Evolutionary conservation across 1,139 yeast species (phyloP).

Genomic region (Blastobotrys niveus): DNA sequence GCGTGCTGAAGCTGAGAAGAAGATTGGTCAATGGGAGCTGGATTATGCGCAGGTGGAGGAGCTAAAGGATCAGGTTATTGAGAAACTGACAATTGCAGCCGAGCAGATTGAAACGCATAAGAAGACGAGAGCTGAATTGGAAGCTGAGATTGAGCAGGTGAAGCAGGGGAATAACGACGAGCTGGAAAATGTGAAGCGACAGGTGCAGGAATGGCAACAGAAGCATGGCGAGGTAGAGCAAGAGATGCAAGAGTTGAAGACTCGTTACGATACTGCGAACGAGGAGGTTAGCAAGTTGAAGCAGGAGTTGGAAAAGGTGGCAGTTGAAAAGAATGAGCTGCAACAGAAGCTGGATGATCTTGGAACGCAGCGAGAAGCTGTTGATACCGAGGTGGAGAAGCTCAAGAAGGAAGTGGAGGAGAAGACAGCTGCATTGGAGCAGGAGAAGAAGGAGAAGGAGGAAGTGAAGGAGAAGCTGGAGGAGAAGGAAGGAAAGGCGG

Average conservation of each 20-base stretch:
- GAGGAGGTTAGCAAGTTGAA: not conserved
- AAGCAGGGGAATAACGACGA: too few relatives aligned
- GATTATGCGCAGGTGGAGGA: slow-evolving; percentile 22
- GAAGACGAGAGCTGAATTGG: not conserved
- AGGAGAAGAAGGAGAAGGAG: not conserved
- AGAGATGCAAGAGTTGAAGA: not conserved
- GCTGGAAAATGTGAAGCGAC: not conserved
- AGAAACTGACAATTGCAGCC: slow-evolving; percentile 31
- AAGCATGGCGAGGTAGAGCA: not conserved
- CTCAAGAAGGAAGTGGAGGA: slow-evolving; percentile 7
- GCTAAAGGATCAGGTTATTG: slow-evolving; percentile 29
- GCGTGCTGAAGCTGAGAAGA: slow-evolving; percentile 16
- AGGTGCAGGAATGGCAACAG: not conserved
- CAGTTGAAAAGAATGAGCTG: slow-evolving; percentile 1
- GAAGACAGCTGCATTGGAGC: slow-evolving; percentile 1
- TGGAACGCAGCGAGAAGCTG: slow-evolving; percentile 13
- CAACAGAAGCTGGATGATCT: not conserved
- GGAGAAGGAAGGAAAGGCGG: too few relatives aligned
- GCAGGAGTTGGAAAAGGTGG: not conserved
- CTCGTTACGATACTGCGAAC: too few relatives aligned
- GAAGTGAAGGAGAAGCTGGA: not conserved
- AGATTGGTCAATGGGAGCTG: slow-evolving; percentile 22
- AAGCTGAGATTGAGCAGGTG: slow-evolving; percentile 10
- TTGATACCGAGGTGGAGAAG: slow-evolving; percentile 16
- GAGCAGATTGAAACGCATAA: slow-evolving; percentile 24